phyloP scores from a whole-genome alignment of 306 rosid genomes.

The Vachellia collinsii region DNA sequence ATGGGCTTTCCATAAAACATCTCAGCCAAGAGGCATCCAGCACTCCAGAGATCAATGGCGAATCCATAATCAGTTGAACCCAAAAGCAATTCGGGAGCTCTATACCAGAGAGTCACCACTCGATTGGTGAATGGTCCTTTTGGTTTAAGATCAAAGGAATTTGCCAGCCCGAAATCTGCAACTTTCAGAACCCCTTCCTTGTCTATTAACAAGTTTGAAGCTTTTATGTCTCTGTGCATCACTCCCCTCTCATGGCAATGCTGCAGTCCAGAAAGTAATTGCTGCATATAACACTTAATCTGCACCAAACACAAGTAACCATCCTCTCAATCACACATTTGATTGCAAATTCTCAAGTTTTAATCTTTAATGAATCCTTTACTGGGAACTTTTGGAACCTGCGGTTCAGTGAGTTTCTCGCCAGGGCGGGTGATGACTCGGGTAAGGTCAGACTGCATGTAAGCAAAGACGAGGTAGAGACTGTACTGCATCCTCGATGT shows the following conservation, averaged over 20 bases:
- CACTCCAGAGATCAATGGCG: constrained; percentile 91
- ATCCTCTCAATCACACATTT: background rate
- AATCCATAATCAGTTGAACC: constrained; percentile 80
- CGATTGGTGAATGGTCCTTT: constrained; percentile 61
- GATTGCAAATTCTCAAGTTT: background rate
- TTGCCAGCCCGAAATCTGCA: constrained; percentile 88
- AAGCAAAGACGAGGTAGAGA: constrained; percentile 68
- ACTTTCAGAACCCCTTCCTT: constrained; percentile 65
- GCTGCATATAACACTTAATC: constrained; percentile 81
- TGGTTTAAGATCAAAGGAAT: constrained; percentile 46
- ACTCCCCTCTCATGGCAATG: constrained; percentile 71
- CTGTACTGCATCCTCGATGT: constrained; percentile 83
- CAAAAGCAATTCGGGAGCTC: constrained; percentile 86
- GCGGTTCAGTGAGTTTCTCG: constrained; percentile 61
- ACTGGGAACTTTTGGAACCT: constrained; percentile 44
- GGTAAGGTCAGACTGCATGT: constrained; percentile 62
- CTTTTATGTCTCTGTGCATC: constrained; percentile 71
- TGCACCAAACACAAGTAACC: constrained; percentile 34
- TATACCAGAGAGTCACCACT: constrained; percentile 92
- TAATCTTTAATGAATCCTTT: background rate
- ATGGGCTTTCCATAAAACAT: constrained; percentile 71
- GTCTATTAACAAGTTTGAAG: constrained; percentile 81
- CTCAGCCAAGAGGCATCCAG: constrained; percentile 75
- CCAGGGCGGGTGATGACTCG: constrained; percentile 59
- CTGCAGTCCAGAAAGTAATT: constrained; percentile 73